Percentiles rank a stretch among this genome's conserved stretches.
Conservation (phyloP, 176 grass and related monocot genomes). For the Rhipidocladum racemiflorum region DNA sequence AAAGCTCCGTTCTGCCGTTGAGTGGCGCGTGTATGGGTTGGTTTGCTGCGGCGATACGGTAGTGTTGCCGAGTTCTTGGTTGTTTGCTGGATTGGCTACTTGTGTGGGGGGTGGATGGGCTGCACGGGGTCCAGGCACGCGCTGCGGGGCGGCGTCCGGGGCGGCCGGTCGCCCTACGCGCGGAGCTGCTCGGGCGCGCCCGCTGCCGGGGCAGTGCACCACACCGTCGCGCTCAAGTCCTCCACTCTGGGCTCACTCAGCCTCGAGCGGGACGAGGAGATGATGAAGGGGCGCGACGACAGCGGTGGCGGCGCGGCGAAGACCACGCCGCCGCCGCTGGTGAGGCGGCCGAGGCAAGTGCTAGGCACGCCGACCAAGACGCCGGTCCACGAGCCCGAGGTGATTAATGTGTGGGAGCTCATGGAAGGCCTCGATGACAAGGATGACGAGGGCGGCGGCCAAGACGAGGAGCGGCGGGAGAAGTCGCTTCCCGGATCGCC, state of each 20-base stretch:
- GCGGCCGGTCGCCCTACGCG: constrained; percentile 38
- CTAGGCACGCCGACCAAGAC: constrained; percentile 57
- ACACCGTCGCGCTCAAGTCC: constrained; percentile 73
- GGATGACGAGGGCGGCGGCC: constrained; percentile 22
- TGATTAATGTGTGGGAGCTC: constrained; percentile 97
- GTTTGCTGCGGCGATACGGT: background rate
- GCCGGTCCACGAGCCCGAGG: constrained; percentile 57
- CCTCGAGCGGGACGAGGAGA: constrained; percentile 66
- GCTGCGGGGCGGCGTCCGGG: constrained; percentile 36
- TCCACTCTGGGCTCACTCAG: constrained; percentile 74
- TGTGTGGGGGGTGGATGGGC: constrained; percentile 43
- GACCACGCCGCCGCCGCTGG: constrained; percentile 23
- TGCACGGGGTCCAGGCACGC: constrained; percentile 81
- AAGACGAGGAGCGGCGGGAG: background rate
- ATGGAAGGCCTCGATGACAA: constrained; percentile 89
- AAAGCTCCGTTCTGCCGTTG: constrained; percentile 11
- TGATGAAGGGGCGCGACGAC: constrained; percentile 56
- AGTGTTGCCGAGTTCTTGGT: background rate
- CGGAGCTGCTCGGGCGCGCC: constrained; percentile 46
- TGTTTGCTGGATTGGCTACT: background rate
- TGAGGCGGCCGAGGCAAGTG: constrained; percentile 45
- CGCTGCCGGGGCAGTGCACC: constrained; percentile 17
- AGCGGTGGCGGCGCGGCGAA: background rate
- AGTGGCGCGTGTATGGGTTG: background rate
- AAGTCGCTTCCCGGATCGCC: constrained; percentile 23